A percentile compares a stretch with the other conserved stretches of the same genome.
phyloP scores from a whole-genome alignment of 805 yeast species.

The Lipomyces sp. region DNA sequence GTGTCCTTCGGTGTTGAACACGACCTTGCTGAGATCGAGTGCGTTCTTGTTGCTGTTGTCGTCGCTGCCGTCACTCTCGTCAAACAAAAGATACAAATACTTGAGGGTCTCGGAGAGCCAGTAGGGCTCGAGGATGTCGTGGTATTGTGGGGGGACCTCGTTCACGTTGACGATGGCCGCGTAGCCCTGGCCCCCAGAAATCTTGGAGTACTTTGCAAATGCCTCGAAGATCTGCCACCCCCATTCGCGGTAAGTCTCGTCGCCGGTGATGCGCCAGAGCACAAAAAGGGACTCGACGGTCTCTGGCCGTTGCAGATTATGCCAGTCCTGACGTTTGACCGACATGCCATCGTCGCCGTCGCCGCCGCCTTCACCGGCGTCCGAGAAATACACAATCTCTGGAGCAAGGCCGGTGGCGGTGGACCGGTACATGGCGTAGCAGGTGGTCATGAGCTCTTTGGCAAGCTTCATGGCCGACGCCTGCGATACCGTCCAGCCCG shows the following conservation, averaged over 20 bases:
- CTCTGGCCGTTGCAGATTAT: conserved; percentile 89
- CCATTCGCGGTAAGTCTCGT: conserved; percentile 70
- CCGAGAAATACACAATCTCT: conserved; percentile 75
- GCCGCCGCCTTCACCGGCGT: conserved; percentile 45
- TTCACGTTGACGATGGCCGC: conserved; percentile 69
- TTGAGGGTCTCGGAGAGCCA: conserved; percentile 91
- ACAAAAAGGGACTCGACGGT: conserved; percentile 85
- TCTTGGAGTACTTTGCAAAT: conserved; percentile 58
- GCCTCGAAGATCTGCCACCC: conserved; percentile 81
- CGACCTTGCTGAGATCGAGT: conserved; percentile 59
- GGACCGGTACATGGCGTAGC: conserved; percentile 79
- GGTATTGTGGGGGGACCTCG: conserved; percentile 45
- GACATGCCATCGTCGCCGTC: conserved; percentile 52
- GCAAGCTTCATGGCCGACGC: conserved; percentile 68
- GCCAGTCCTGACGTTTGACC: conserved; percentile 70
- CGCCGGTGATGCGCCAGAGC: conserved; percentile 74
- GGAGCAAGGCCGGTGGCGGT: conserved; percentile 78
- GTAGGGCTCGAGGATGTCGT: conserved; percentile 83
- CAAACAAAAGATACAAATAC: conserved; percentile 75
- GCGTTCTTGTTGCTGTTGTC: conserved; percentile 56
- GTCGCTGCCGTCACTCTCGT: too few species aligned
- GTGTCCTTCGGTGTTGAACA: conserved; percentile 92
- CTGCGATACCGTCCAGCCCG: conserved; percentile 54
- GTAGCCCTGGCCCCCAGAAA: conserved; percentile 48
- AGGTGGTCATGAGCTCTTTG: conserved; percentile 70